Evolutionary conservation across 495 filamentous ascomycete genomes (phyloP).

Genomic region (Xylaria venustula): DNA sequence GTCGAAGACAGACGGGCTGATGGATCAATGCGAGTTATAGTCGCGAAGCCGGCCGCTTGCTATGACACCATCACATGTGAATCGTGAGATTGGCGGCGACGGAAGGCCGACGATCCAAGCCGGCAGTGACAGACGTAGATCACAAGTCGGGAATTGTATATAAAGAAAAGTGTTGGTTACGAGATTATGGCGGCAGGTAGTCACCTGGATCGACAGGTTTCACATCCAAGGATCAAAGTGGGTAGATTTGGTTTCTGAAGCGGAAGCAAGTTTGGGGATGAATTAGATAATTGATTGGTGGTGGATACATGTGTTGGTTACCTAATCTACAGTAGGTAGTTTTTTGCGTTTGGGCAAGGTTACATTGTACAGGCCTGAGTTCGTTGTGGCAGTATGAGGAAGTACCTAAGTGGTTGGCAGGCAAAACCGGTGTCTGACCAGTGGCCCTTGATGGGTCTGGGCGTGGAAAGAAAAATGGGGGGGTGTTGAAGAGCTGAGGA

Average conservation of each 20-base stretch:
- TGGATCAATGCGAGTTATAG: background rate
- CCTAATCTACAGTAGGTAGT: too few species aligned
- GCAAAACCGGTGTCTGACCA: too few species aligned
- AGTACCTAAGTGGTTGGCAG: too few species aligned
- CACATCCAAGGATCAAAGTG: background rate
- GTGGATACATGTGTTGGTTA: background rate
- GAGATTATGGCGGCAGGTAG: background rate
- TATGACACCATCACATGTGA: slow-evolving; percentile 13
- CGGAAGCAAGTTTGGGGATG: background rate
- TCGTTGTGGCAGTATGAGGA: too few species aligned
- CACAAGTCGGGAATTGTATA: background rate
- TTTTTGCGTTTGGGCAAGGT: too few species aligned
- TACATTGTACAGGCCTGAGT: too few species aligned
- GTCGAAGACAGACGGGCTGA: background rate
- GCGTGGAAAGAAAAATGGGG: too few species aligned
- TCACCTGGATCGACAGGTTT: background rate
- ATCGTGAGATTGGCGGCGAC: background rate
- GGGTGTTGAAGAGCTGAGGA: too few species aligned
- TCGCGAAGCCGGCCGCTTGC: background rate
- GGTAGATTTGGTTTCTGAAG: background rate
- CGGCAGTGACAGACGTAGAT: too few species aligned
- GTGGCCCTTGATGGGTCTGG: too few species aligned
- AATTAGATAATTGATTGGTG: too few species aligned
- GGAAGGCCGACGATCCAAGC: background rate
- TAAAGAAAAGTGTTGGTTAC: background rate